These are phyloP conservation scores for Syzygium syzygioides DNA, from an alignment of 441 rosid species.

Conservation along the genomic window DNA sequence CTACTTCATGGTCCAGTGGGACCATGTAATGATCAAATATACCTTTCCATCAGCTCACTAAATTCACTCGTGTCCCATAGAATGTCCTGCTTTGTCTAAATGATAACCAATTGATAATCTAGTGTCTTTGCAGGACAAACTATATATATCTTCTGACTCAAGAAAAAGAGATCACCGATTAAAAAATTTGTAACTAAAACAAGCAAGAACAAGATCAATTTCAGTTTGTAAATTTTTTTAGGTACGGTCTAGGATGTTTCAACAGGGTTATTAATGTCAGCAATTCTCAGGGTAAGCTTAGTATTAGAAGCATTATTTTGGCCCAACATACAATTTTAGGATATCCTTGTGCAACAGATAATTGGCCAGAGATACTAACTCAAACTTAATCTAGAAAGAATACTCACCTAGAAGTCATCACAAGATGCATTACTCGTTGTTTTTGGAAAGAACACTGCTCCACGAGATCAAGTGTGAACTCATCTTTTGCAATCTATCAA, in stretches of 20 bases:
- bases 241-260: not conserved
- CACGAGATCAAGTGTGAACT: slow-evolving; percentile 97
- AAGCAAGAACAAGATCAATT: not conserved
- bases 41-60: not conserved
- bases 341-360: not conserved
- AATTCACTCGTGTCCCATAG: not conserved
- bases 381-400: not conserved
- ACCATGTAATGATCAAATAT: not conserved
- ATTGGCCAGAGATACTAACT: not conserved
- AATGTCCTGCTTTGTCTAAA: not conserved
- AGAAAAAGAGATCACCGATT: not conserved
- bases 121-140: not conserved
- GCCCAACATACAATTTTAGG: not conserved
- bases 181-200: not conserved
- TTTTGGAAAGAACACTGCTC: slow-evolving; percentile 99
- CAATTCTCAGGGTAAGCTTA: not conserved
- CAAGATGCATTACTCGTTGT: slow-evolving; percentile 91
- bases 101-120: not conserved
- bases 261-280: not conserved
- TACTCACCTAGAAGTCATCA: slow-evolving; percentile 79
- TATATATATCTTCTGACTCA: not conserved
- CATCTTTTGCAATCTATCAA: slow-evolving; percentile 75
- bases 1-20: not conserved
- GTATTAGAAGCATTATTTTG: not conserved
- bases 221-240: not conserved